These are phyloP conservation scores for Trypanosoma boissoni DNA, from an alignment of 208 protist species.

Conservation along the genomic window DNA sequence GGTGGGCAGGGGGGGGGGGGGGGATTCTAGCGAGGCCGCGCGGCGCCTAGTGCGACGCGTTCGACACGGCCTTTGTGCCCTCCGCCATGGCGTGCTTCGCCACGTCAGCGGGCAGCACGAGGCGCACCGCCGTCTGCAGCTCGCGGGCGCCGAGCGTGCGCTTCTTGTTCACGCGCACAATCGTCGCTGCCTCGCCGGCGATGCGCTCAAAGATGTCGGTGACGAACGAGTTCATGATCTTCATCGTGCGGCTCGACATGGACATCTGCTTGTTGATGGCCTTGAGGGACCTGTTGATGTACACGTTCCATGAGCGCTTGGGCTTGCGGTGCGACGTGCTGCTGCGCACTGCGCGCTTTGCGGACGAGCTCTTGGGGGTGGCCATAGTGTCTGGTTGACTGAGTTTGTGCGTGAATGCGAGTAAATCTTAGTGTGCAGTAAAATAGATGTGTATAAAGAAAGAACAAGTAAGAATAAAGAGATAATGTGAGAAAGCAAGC, in stretches of 20 bases:
- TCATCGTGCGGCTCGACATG: conserved; percentile 95
- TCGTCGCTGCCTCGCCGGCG: conserved; percentile 89
- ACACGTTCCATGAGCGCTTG: conserved; percentile 83
- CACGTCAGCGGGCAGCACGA: conserved; percentile 97
- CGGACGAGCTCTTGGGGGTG: conserved; percentile 41
- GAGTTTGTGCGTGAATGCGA: too few relatives aligned
- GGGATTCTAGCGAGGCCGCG: too few relatives aligned
- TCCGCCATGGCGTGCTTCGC: conserved; percentile 98
- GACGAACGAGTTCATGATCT: conserved; percentile 98
- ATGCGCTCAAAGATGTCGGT: conserved; percentile 98
- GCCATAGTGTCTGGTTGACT: conserved; percentile 35
- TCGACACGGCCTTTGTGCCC: conserved; percentile 96
- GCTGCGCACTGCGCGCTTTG: conserved; percentile 19
- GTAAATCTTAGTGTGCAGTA: too few relatives aligned
- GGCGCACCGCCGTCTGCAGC: conserved; percentile 96
- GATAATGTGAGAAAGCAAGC: too few relatives aligned
- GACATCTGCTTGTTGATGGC: conserved; percentile 95
- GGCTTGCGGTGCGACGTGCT: conserved; percentile 71
- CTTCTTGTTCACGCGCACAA: conserved; percentile 95
- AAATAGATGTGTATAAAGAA: too few relatives aligned
- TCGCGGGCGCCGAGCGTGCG: conserved; percentile 94
- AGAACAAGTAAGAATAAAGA: too few relatives aligned
- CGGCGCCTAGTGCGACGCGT: conserved; percentile 16
- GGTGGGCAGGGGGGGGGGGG: too few relatives aligned
- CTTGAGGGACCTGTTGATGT: conserved; percentile 93